Evolutionary conservation across 169 alveolate species (phyloP).

Genomic region (Plasmodium gonderi): DNA sequence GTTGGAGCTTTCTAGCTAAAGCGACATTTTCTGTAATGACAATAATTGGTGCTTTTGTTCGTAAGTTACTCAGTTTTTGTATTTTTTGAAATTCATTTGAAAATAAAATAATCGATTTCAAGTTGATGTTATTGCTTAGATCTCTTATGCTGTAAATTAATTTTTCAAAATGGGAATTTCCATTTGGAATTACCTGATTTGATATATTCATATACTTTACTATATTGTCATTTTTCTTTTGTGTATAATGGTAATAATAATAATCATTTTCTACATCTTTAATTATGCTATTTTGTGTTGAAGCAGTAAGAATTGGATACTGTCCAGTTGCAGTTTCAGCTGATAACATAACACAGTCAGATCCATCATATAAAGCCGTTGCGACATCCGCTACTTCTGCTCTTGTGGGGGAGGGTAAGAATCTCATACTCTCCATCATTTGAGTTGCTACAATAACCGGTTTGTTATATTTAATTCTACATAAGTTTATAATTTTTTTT

Average conservation of each 20-base stretch:
- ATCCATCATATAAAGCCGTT: constrained; percentile 96
- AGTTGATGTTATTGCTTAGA: constrained; percentile 60
- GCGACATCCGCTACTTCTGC: constrained; percentile 99
- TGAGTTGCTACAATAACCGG: constrained; percentile 98
- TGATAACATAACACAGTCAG: constrained; percentile 95
- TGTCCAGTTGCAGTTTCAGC: constrained; percentile 90
- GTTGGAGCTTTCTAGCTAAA: constrained; percentile 81
- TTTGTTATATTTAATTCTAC: constrained; percentile 89
- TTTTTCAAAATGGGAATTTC: constrained; percentile 58
- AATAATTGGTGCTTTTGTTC: constrained; percentile 80
- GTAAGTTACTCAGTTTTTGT: constrained; percentile 81
- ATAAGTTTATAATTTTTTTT: constrained; percentile 88
- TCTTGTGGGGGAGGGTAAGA: constrained; percentile 96
- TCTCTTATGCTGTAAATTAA: constrained; percentile 67
- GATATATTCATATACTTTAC: background rate
- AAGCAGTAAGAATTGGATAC: constrained; percentile 83
- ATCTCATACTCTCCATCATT: constrained; percentile 97
- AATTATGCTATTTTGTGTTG: constrained; percentile 80
- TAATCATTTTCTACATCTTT: constrained; percentile 81
- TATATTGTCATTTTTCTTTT: constrained; percentile 71
- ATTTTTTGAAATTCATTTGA: constrained; percentile 79
- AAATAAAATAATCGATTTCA: constrained; percentile 73
- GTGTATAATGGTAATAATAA: constrained; percentile 73
- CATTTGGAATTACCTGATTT: background rate
- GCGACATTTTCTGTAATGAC: constrained; percentile 76